Evolutionary conservation across 148 eudicot genomes (phyloP).

Genomic region (Vaccinium corymbosum): DNA sequence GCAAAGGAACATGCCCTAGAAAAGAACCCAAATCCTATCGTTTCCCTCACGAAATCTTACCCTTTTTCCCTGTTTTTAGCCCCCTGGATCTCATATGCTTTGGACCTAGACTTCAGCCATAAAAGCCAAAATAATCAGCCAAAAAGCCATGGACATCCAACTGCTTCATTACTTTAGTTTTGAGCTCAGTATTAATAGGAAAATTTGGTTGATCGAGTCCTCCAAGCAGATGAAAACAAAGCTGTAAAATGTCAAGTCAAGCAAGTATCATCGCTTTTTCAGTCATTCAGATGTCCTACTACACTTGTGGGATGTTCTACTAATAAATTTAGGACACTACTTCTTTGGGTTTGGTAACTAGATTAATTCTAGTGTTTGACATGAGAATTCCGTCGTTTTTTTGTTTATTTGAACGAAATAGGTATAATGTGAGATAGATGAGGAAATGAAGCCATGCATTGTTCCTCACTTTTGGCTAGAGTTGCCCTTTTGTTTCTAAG

Average conservation of each 20-base stretch:
- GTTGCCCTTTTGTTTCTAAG: neutral
- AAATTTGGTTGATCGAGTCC: neutral
- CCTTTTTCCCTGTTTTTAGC: neutral
- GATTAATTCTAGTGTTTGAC: neutral
- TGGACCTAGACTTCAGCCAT: neutral
- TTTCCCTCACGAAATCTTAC: neutral
- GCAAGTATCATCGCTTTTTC: neutral
- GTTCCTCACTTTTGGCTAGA: neutral
- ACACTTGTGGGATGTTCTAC: neutral
- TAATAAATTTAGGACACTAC: neutral
- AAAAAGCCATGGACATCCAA: neutral
- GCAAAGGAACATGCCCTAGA: neutral
- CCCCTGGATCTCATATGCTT: neutral
- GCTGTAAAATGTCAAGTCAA: neutral
- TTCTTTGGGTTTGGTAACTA: neutral
- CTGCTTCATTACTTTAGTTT: slow-evolving; percentile 6
- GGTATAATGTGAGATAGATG: neutral
- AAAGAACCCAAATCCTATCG: neutral
- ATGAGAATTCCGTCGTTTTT: neutral
- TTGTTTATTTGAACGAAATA: neutral
- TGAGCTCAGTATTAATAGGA: neutral
- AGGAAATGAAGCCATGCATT: neutral
- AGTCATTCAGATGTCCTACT: neutral
- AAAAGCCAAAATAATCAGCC: neutral
- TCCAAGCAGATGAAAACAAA: neutral